phyloP scores from a whole-genome alignment of 2,329 filamentous ascomycete species.

The Colletotrichum agaves region DNA sequence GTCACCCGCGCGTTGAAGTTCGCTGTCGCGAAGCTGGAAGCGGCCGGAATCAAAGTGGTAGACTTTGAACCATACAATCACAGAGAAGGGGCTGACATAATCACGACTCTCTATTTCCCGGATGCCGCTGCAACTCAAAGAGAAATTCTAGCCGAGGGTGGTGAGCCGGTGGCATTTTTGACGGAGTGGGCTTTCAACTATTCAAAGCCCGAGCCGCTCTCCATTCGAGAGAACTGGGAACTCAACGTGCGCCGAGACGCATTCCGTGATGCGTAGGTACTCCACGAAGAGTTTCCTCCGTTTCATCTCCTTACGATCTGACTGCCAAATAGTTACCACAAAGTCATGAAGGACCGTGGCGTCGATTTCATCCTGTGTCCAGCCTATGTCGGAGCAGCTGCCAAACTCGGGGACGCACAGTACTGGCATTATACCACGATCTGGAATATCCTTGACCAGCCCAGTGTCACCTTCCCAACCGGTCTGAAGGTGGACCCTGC shows the following conservation, averaged over 20 bases:
- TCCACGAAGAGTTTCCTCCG: too few relatives aligned
- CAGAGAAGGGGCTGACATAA: constrained; percentile 38
- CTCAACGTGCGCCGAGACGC: constrained; percentile 39
- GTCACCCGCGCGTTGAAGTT: constrained; percentile 38
- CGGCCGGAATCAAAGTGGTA: constrained; percentile 40
- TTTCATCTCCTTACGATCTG: too few relatives aligned
- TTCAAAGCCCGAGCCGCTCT: constrained; percentile 28
- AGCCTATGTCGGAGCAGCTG: constrained; percentile 40
- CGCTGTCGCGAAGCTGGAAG: constrained; percentile 37
- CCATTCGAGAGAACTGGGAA: constrained; percentile 40
- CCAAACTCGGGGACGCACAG: constrained; percentile 38
- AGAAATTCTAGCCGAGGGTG: constrained; percentile 36
- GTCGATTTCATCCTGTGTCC: constrained; percentile 45
- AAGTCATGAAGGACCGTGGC: constrained; percentile 40
- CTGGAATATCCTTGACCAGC: constrained; percentile 48
- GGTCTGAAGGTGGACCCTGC: constrained; percentile 28
- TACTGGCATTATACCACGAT: constrained; percentile 46
- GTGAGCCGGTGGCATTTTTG: constrained; percentile 44
- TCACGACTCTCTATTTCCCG: constrained; percentile 41
- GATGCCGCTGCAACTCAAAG: constrained; percentile 40
- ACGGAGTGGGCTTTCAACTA: constrained; percentile 43
- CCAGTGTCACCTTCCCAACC: constrained; percentile 43
- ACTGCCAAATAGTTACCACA: constrained; percentile 16
- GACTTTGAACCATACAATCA: constrained; percentile 42
- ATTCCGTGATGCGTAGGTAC: constrained; percentile 40